Evolutionary conservation across 331 rosid genomes (phyloP), one percentile per base, ranked within the genome.

Genomic region (Acacia pycnantha): DNA sequence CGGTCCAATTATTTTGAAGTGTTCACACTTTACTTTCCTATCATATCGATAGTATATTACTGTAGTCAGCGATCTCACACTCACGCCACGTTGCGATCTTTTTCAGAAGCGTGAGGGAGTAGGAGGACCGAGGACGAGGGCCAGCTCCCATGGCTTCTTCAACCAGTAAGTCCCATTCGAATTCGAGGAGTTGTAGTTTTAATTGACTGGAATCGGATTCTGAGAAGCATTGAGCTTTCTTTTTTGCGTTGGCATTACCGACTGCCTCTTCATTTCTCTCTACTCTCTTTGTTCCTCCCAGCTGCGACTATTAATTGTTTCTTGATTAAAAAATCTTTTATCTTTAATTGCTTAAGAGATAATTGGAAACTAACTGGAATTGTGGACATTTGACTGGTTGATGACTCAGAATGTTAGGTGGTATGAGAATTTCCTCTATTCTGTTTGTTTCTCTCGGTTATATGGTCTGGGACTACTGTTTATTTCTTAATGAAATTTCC

Each of bases 271-370:
- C 50, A 16, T 47, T 70, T 70, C 61, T 19, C 24, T 71, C 35
- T 54, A 48, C 43, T 59, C 53, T 46, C 14, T 59, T 59, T 44
- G 59, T 62, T 44, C 29, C 80, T 62, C 67, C 47, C 11, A 13
- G 12, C 51, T 37, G 44, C 27, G 76, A 79, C 43, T 19, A 4
- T 4, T 24, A 3, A 46, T 82, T 50, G 12, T 75, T 48, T 24
- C 66, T 59, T 78, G 50, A 62, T 41, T 37, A 40, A 59, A 33
- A 35, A 73, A 1, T 62, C 50, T 73, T 61, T 69, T 19, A 4
- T 50, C n/a, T 82, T 74, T 46, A 6, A 13, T 13, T 79, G 76
- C 22, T 81, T 3, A 71, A 64, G 47, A 37, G 58, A 73, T 56
- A 13, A 64, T 29, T 51, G 77, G 65, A 73, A 64, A 43, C 58